A percentile compares a stretch with the other conserved stretches of the same genome.
These are phyloP conservation scores for Saccharomyces kudriavzevii DNA, from an alignment of 805 yeast genomes.

Conservation along the genomic window DNA sequence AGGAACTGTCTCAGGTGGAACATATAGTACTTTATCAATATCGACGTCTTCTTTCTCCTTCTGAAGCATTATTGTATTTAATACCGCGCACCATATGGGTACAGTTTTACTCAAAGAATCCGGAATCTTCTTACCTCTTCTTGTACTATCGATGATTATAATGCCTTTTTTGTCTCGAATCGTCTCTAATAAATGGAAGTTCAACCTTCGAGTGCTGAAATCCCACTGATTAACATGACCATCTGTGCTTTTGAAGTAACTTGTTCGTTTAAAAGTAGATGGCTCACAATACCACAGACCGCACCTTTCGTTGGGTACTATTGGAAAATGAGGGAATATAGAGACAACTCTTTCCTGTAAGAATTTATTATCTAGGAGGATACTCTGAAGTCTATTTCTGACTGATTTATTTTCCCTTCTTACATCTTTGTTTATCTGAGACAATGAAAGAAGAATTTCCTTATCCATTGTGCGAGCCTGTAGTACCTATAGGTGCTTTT, in stretches of 20 bases:
- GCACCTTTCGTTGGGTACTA: conserved; percentile 74
- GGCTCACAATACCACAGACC: conserved; percentile 78
- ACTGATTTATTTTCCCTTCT: conserved; percentile 44
- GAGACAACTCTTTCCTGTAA: conserved; percentile 30
- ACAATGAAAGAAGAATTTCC: conserved; percentile 4
- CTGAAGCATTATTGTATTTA: conserved; percentile 48
- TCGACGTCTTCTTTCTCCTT: conserved; percentile 6
- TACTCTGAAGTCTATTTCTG: conserved; percentile 63
- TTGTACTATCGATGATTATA: conserved; percentile 71
- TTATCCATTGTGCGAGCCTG: conserved; percentile 7
- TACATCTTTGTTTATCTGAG: conserved; percentile 34
- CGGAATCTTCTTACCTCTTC: conserved; percentile 78
- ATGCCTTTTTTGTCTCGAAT: conserved; percentile 39
- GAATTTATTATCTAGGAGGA: conserved; percentile 51
- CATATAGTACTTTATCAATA: conserved; percentile 33
- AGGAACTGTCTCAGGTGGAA: conserved; percentile 50
- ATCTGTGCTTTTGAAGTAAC: conserved; percentile 85
- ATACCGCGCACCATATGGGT: conserved; percentile 86
- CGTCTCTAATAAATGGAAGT: conserved; percentile 57
- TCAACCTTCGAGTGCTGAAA: conserved; percentile 64
- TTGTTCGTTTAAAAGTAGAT: conserved; percentile 33
- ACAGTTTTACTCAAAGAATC: conserved; percentile 81
- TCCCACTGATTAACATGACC: conserved; percentile 82
- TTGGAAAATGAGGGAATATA: conserved; percentile 37
- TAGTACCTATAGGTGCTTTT: too few relatives aligned